These are phyloP conservation scores for Ophiostoma tasmaniense DNA, from an alignment of 2,329 filamentous ascomycete genomes.

Conservation along the genomic window DNA sequence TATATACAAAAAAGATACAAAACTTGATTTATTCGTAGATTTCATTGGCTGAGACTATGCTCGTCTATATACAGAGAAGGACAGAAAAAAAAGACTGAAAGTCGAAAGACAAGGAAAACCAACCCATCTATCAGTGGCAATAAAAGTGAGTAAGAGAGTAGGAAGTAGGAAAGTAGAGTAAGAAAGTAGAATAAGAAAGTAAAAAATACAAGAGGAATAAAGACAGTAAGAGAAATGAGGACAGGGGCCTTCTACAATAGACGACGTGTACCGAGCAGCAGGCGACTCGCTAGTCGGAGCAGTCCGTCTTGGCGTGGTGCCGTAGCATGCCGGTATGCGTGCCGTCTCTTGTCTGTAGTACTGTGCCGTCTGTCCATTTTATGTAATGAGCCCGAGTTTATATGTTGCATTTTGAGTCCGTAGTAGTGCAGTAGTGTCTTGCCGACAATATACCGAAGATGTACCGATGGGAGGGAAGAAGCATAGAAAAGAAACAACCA, in stretches of 20 bases:
- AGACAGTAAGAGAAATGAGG: background rate
- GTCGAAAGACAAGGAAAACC: background rate
- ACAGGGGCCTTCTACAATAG: no score
- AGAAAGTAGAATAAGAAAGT: background rate
- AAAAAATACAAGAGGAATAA: background rate
- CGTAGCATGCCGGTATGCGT: background rate
- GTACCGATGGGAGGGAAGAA: background rate
- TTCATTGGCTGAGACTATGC: constrained; percentile 4
- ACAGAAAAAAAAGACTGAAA: background rate
- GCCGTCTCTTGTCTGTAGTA: no score
- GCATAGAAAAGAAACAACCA: background rate
- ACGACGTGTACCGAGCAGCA: no score
- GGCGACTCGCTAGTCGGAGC: background rate
- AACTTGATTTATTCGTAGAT: background rate
- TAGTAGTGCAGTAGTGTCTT: background rate
- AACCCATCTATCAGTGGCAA: background rate
- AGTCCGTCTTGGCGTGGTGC: background rate
- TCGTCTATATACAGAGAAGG: background rate
- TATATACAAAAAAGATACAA: no score
- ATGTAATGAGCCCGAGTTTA: background rate
- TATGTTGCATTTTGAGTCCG: background rate
- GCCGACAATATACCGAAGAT: background rate
- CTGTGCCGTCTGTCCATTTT: background rate
- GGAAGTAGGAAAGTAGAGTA: background rate
- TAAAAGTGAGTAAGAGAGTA: background rate